Evolutionary conservation across 257 asterid species (phyloP), one percentile per base, ranked within the genome.

Genomic region (Solanum chmielewskii): DNA sequence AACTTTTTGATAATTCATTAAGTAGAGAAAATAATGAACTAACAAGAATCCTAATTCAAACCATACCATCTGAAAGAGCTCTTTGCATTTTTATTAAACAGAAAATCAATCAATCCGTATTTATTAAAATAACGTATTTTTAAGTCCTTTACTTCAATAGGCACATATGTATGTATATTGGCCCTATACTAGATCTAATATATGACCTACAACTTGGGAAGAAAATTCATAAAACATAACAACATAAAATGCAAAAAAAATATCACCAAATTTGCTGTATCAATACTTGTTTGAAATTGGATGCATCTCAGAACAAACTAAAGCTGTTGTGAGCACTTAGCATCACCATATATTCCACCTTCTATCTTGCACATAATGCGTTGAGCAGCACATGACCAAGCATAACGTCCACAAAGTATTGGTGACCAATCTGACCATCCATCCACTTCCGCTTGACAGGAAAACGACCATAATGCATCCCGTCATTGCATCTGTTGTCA

Each of bases 391-490:
- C 98, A 49, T 97, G 99, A 41, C 96, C 92, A 44, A 97, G 96
- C 99, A 97, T 97, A 10, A 97, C 92, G 90, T 97, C 99, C 12
- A 95, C 98, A 86, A 96, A 97, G 56, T 97, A 97, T 31, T 96
- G 98, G 89, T 96, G 99, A 4, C 99, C 99, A 59, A 96, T 95
- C 81, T 83, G 81, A 11, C 99, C 99, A 42, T 96, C 99, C 89
- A 89, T 93, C 99, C 99, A 97, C 93, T 81, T 90, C 91, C 66
- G 85, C 90, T 95, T 97, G 75, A 76, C 60, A 2, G 99, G 99
- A 11, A 96, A 96, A 27, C 99, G 97, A 18, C 99, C 99, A 8
- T 95, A 97, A 91, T 97, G 99, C 42, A 95, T 97, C 77, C 99
- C 99, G 6, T 97, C 99, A 39, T 92, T 97, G 90, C 98, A 95